Evolutionary conservation across 495 filamentous ascomycete genomes (phyloP), one percentile per base, ranked within the genome.

Genomic region (Penicillium alfredii): DNA sequence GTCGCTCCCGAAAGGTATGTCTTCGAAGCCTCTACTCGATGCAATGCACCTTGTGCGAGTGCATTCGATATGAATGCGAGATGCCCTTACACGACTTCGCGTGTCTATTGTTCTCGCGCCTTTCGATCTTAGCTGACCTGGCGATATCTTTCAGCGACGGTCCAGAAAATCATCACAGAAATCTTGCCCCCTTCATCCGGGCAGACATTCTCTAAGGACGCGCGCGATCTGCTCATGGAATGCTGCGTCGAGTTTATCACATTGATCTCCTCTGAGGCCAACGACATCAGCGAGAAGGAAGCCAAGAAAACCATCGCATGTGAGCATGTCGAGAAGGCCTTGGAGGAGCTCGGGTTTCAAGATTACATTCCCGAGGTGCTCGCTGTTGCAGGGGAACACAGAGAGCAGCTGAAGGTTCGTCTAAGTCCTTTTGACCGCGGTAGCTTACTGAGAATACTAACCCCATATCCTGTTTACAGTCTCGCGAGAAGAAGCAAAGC

Each of bases 181-280:
- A 96, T 98, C 52, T 74, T 98, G 3, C 77, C 84, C 5, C 57
- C 80, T 1, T 77, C 80, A 19, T 69, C 69, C 38, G 82, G 78
- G 33, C 68, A 84, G 26, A 77, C 74, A 3, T 97, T 96, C 56
- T 84, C 86, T 15, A 93, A 90, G 64, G 92, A 98, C 49, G 87
- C 92, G 2, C 80, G 93, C 33, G 92, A 98, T 51, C 71, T 96
- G 4, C 76, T 98, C 27, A 97, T 97, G 64, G 92, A 97, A 63
- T 97, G 90, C 71, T 98, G 93, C 57, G 92, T 97, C 44, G 92
- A 98, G 56, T 98, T 97, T 68, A 96, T 98, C 60, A 96, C 93
- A 7, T 74, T 98, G 37, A 85, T 98, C 37, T 95, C 89, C 15
- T 92, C 86, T 22, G 88, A 98, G 66, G 93, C 92, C 6, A 98